A percentile compares a stretch with the other conserved stretches of the same genome.
Conservation (phyloP, 2,329 filamentous ascomycete genomes). For the Sporothrix brunneoviolacea region DNA sequence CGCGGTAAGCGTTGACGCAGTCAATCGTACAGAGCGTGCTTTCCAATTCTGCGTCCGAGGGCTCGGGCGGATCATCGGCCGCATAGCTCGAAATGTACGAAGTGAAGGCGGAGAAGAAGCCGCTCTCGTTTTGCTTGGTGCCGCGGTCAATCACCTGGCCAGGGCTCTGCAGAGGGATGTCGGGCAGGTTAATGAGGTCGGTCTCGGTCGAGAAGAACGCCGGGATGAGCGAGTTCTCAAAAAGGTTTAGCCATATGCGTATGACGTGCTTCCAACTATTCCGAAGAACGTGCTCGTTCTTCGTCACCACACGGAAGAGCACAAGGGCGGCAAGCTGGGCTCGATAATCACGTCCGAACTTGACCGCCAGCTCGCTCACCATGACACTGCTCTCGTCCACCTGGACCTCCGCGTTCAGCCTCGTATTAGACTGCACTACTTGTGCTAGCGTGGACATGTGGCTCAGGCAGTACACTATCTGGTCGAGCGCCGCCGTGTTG, state of each 20-base stretch:
- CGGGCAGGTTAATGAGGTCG: conserved; percentile 61
- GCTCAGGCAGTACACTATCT: conserved; percentile 83
- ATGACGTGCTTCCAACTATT: conserved; percentile 79
- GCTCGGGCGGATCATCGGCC: conserved; percentile 93
- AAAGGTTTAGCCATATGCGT: conserved; percentile 89
- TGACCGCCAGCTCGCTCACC: conserved; percentile 96
- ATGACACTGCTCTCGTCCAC: conserved; percentile 88
- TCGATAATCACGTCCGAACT: conserved; percentile 87
- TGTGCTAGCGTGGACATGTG: conserved; percentile 78
- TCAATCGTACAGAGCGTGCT: conserved; percentile 92
- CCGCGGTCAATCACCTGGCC: conserved; percentile 90
- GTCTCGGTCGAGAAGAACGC: conserved; percentile 63
- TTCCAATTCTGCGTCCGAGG: conserved; percentile 93
- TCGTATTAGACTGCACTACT: conserved; percentile 64
- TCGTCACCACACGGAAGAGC: conserved; percentile 85
- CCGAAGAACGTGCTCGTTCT: conserved; percentile 70
- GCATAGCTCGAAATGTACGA: conserved; percentile 99
- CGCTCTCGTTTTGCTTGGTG: conserved; percentile 68
- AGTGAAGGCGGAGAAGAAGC: conserved; percentile 88
- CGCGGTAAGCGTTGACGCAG: conserved; percentile 83
- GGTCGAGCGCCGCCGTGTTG: conserved; percentile 80
- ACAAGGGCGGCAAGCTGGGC: conserved; percentile 91
- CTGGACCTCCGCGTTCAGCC: conserved; percentile 92
- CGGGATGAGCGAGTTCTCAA: conserved; percentile 88
- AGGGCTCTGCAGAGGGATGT: conserved; percentile 84